Evolutionary conservation across 106 monocot genomes (phyloP).

Genomic region (Acorus calamus): DNA sequence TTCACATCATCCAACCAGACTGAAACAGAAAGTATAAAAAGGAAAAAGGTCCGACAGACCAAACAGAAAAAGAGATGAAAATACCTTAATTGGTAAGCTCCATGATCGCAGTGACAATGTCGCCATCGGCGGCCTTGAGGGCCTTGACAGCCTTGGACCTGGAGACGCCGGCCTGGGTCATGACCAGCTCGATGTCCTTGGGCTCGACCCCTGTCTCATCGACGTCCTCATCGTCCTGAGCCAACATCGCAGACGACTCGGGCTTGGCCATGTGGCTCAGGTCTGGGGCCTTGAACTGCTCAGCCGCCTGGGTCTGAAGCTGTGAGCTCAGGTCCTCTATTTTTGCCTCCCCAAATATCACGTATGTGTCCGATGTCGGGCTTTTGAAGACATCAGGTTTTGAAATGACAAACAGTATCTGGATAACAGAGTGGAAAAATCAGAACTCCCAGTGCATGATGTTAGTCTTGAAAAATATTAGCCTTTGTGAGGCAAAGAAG

Average conservation of each 20-base stretch:
- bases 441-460: too few relatives aligned
- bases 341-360: constrained; percentile 32
- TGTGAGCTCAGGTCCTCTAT: constrained; percentile 40
- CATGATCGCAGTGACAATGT: constrained; percentile 39
- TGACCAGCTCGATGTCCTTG: constrained; percentile 35
- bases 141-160: constrained; percentile 31
- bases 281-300: constrained; percentile 33
- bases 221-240: constrained; percentile 29
- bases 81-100: constrained; percentile 22
- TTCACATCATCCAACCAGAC: too few relatives aligned
- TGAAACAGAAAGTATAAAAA: too few relatives aligned
- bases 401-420: constrained; percentile 30
- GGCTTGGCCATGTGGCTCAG: constrained; percentile 15
- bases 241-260: constrained; percentile 6
- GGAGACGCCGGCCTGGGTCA: constrained; percentile 33
- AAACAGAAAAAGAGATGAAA: too few relatives aligned
- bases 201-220: constrained; percentile 34
- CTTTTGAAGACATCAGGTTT: constrained; percentile 40
- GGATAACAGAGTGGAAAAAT: neutral
- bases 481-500: too few relatives aligned
- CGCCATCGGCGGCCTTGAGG: constrained; percentile 22
- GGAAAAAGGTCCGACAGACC: too few relatives aligned
- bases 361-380: constrained; percentile 29
- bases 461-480: too few relatives aligned
- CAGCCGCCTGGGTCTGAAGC: constrained; percentile 34